These are phyloP conservation scores for Pichia manshurica DNA, from an alignment of 805 yeast species.

Conservation along the genomic window DNA sequence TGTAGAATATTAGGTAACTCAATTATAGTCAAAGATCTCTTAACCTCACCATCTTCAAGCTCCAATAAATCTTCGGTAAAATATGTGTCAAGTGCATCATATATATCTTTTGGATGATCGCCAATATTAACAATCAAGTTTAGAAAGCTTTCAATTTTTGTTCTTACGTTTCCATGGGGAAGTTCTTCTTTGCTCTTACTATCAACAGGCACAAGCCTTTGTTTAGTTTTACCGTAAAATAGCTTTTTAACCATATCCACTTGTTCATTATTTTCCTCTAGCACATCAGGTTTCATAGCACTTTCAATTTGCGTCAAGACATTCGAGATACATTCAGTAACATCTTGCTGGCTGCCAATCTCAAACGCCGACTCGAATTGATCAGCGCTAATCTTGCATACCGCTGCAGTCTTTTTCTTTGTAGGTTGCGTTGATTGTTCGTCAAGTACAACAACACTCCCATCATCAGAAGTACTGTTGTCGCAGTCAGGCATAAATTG, in stretches of 20 bases:
- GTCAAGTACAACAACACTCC: neutral
- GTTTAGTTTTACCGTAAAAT: conserved; percentile 83
- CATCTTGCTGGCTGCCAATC: conserved; percentile 92
- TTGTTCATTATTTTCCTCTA: conserved; percentile 77
- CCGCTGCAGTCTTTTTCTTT: conserved; percentile 23
- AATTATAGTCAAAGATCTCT: conserved; percentile 64
- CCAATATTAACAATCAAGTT: conserved; percentile 81
- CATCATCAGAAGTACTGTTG: conserved; percentile 8
- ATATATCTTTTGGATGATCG: conserved; percentile 81
- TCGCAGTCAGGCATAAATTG: neutral
- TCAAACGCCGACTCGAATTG: conserved; percentile 72
- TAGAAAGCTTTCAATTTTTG: conserved; percentile 67
- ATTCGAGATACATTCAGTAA: conserved; percentile 93
- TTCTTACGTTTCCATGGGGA: conserved; percentile 32
- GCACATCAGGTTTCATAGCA: conserved; percentile 60
- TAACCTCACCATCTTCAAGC: conserved; percentile 67
- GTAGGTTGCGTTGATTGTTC: neutral
- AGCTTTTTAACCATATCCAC: conserved; percentile 70
- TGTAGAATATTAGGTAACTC: conserved; percentile 79
- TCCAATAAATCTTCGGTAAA: conserved; percentile 69
- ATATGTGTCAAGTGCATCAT: conserved; percentile 83
- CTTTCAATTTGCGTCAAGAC: conserved; percentile 88
- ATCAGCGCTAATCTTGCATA: conserved; percentile 43
- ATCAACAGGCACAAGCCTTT: conserved; percentile 54
- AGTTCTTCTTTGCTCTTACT: conserved; percentile 25